These are phyloP conservation scores for Dendrobium huoshanense DNA, from an alignment of 106 monocot species.

Conservation along the genomic window DNA sequence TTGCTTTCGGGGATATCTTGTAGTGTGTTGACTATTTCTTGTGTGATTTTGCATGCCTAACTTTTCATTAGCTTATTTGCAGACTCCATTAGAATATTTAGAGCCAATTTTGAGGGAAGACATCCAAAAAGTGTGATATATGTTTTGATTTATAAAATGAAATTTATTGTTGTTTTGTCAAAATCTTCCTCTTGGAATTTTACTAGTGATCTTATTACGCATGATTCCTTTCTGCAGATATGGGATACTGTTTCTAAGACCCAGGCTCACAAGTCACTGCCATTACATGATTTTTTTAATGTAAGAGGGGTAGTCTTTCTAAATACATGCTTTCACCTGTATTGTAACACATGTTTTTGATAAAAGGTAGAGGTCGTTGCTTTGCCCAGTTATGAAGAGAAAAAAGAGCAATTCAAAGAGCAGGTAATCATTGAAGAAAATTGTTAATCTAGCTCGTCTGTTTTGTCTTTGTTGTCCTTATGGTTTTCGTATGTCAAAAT, in stretches of 20 bases:
- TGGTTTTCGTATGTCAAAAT: no score
- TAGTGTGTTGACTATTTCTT: neutral
- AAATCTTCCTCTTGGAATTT: no score
- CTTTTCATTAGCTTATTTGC: no score
- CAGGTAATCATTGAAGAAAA: conserved; percentile 20
- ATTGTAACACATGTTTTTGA: neutral
- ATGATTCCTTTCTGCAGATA: conserved; percentile 23
- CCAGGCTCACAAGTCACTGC: conserved; percentile 37
- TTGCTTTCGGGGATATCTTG: neutral
- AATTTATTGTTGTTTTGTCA: no score
- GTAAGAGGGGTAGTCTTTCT: conserved; percentile 11
- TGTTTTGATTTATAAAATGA: no score
- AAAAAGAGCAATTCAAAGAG: conserved; percentile 50
- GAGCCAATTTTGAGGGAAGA: no score
- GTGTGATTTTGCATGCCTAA: no score
- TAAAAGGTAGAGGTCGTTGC: conserved; percentile 11
- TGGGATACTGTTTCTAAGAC: conserved; percentile 53
- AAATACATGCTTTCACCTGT: neutral
- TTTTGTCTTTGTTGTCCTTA: no score
- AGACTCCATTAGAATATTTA: no score
- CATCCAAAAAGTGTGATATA: no score
- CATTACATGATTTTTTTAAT: conserved; percentile 54
- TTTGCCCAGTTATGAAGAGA: conserved; percentile 57
- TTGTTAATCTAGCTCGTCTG: no score
- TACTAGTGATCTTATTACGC: no score